Percentiles rank a stretch among this genome's conserved stretches.
These are phyloP conservation scores for Cladosporium colombiae DNA, from an alignment of 2,329 filamentous ascomycete species.

Conservation along the genomic window DNA sequence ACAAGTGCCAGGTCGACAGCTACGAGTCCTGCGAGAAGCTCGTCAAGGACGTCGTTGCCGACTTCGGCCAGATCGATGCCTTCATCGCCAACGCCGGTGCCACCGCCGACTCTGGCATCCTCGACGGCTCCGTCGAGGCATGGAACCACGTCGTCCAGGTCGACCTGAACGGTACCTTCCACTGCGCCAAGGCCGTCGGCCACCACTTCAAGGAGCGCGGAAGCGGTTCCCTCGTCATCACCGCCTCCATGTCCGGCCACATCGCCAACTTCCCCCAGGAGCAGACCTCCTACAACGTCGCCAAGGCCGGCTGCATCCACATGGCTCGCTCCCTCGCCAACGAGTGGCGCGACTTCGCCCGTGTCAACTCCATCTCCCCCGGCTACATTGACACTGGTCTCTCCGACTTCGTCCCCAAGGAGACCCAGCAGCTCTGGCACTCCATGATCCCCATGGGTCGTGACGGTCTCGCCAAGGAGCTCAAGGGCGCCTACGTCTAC, in stretches of 20 bases:
- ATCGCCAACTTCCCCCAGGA: constrained; percentile 82
- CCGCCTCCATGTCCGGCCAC: constrained; percentile 74
- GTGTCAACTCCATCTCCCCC: constrained; percentile 68
- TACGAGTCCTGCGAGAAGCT: constrained; percentile 59
- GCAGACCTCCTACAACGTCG: constrained; percentile 65
- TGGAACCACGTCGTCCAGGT: constrained; percentile 78
- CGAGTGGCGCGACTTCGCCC: constrained; percentile 69
- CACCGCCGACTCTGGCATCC: constrained; percentile 67
- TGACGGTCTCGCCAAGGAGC: constrained; percentile 64
- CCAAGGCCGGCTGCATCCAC: constrained; percentile 68
- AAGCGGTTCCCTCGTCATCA: constrained; percentile 66
- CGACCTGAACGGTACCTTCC: constrained; percentile 82
- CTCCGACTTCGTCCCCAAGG: constrained; percentile 63
- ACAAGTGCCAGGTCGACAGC: constrained; percentile 63
- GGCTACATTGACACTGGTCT: constrained; percentile 70
- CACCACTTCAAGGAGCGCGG: constrained; percentile 70
- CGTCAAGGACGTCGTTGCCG: constrained; percentile 61
- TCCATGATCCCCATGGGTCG: constrained; percentile 62
- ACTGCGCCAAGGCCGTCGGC: constrained; percentile 87
- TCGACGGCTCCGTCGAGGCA: constrained; percentile 70
- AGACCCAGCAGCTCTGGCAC: constrained; percentile 59
- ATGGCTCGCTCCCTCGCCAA: constrained; percentile 65
- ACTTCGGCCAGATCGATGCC: constrained; percentile 70
- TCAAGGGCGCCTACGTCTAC: constrained; percentile 62
- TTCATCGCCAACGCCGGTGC: constrained; percentile 71